These are phyloP conservation scores for Mrakia hoshinonis DNA, from an alignment of 768 basidiomycete genomes.

Conservation along the genomic window DNA sequence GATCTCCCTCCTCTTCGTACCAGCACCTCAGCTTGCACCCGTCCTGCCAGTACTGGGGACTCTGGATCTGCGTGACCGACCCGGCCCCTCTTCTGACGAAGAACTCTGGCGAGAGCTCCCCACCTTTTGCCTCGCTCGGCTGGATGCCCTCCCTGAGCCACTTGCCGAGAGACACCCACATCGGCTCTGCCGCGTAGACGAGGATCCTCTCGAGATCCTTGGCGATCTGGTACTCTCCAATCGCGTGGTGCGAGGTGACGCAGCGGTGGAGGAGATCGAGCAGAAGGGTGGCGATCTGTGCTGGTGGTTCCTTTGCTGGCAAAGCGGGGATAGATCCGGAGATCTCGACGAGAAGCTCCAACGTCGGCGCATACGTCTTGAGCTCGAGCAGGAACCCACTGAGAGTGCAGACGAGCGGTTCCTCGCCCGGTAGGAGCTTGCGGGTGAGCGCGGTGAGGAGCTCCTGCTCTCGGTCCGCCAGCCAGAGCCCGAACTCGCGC, in stretches of 20 bases:
- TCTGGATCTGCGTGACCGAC: neutral
- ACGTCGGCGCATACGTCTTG: neutral
- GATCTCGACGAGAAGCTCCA: neutral
- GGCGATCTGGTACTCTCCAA: neutral
- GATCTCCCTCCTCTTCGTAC: neutral
- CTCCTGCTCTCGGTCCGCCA: neutral
- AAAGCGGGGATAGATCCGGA: neutral
- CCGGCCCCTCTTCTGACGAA: neutral
- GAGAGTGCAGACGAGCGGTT: neutral
- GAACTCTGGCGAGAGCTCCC: neutral
- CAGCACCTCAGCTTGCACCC: neutral
- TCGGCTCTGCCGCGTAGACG: neutral
- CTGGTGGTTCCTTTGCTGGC: neutral
- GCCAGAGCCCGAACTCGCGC: neutral
- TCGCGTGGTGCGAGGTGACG: neutral
- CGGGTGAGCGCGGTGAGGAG: neutral
- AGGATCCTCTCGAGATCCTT: neutral
- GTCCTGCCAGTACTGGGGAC: neutral
- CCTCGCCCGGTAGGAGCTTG: neutral
- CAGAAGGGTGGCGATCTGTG: neutral
- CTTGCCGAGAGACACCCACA: neutral
- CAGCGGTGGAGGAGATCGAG: conserved; percentile 6
- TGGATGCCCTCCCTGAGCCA: conserved; percentile 1
- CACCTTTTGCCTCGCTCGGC: neutral
- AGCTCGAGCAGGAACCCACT: neutral